Evolutionary conservation across 2,329 filamentous ascomycete genomes (phyloP).

Genomic region (Sarocladiaceae sp.): DNA sequence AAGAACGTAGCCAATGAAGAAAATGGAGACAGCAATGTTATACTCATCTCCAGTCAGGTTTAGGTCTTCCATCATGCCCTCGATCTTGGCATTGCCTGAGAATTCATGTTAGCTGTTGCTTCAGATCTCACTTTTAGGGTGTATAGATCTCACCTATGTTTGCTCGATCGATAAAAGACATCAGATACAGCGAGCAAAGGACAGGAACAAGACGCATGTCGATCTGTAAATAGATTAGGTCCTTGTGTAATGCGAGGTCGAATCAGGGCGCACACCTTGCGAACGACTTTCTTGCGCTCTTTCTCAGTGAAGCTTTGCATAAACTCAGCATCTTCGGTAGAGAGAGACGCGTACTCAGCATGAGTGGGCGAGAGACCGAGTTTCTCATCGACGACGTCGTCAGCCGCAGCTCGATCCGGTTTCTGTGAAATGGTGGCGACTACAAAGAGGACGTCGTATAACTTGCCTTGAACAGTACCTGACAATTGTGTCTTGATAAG

Average conservation of each 20-base stretch:
- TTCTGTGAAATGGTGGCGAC: not conserved
- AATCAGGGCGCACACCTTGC: constrained; percentile 15
- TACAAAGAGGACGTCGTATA: too few species aligned
- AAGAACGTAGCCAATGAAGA: constrained; percentile 57
- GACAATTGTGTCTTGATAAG: too few species aligned
- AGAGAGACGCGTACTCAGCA: not conserved
- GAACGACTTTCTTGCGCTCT: constrained; percentile 17
- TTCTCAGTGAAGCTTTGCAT: constrained; percentile 18
- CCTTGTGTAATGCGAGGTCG: not conserved
- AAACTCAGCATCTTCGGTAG: constrained; percentile 20
- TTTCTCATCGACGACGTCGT: not conserved
- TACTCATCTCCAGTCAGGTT: constrained; percentile 51
- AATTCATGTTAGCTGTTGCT: constrained; percentile 40
- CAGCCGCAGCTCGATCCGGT: not conserved
- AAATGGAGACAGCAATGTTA: constrained; percentile 45
- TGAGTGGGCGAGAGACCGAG: not conserved
- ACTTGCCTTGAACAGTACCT: too few species aligned
- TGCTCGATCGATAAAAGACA: constrained; percentile 55
- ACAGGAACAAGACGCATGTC: constrained; percentile 27
- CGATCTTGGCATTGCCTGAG: constrained; percentile 43
- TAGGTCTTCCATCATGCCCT: constrained; percentile 24
- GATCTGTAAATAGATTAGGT: constrained; percentile 8
- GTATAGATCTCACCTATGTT: constrained; percentile 17
- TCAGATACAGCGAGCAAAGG: constrained; percentile 52
- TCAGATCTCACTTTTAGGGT: not conserved